Conservation (phyloP, 331 rosid species). For the Rhamnella rubrinervis region DNA sequence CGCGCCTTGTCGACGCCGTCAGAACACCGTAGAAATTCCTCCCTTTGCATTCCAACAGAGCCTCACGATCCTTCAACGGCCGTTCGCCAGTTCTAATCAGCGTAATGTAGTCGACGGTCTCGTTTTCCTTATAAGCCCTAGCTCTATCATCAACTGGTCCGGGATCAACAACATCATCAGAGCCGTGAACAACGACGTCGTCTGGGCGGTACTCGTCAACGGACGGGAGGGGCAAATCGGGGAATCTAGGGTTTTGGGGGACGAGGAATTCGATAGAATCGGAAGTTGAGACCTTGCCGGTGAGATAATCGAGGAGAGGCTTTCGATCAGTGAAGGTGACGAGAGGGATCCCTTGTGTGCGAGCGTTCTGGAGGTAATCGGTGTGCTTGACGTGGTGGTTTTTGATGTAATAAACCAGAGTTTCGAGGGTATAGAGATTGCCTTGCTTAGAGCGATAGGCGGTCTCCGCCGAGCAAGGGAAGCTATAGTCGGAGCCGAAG, state of each 20-base stretch:
- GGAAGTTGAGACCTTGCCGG: slow-evolving; percentile 69
- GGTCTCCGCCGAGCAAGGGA: slow-evolving; percentile 68
- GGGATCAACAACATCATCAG: background rate
- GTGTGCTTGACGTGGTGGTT: slow-evolving; percentile 82
- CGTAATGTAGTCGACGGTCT: slow-evolving; percentile 43
- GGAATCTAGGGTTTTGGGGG: slow-evolving; percentile 47
- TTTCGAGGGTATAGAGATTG: slow-evolving; percentile 84
- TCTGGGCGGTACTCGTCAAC: slow-evolving; percentile 42
- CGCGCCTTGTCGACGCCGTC: slow-evolving; percentile 80
- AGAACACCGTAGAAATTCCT: slow-evolving; percentile 72
- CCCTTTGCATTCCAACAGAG: slow-evolving; percentile 73
- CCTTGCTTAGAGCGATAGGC: slow-evolving; percentile 96
- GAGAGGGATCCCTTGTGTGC: slow-evolving; percentile 65
- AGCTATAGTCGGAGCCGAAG: slow-evolving; percentile 72
- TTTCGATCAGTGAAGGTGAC: slow-evolving; percentile 93
- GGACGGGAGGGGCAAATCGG: slow-evolving; percentile 35
- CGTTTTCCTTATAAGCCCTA: slow-evolving; percentile 11
- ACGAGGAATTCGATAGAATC: slow-evolving; percentile 77
- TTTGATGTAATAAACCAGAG: slow-evolving; percentile 76
- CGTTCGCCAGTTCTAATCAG: slow-evolving; percentile 59
- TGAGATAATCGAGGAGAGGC: slow-evolving; percentile 78
- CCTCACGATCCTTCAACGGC: slow-evolving; percentile 82
- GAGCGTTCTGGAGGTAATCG: slow-evolving; percentile 78
- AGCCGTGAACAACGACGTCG: slow-evolving; percentile 11
- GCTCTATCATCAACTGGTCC: slow-evolving; percentile 9